These are phyloP conservation scores for Didymella lethalis DNA, from an alignment of 2,329 filamentous ascomycete species.

Conservation along the genomic window DNA sequence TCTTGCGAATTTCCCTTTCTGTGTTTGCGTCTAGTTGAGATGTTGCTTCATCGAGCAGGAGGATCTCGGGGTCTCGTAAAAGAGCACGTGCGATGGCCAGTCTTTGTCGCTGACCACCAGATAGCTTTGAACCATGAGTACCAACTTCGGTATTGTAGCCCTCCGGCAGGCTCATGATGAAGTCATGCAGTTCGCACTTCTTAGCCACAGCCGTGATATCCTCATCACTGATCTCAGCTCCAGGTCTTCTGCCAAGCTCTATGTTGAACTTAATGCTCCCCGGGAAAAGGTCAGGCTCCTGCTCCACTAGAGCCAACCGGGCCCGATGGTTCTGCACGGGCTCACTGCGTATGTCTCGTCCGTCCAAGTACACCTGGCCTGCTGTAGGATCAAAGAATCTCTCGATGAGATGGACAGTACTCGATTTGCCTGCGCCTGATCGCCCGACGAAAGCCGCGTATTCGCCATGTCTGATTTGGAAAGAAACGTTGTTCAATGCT, in stretches of 20 bases:
- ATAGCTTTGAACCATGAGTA: conserved; percentile 53
- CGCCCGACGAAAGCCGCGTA: conserved; percentile 55
- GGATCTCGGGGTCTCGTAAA: conserved; percentile 55
- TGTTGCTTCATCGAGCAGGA: conserved; percentile 58
- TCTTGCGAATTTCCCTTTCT: conserved; percentile 54
- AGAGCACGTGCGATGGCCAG: conserved; percentile 58
- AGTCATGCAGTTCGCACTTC: conserved; percentile 57
- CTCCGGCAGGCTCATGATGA: conserved; percentile 57
- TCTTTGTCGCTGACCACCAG: conserved; percentile 57
- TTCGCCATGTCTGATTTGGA: conserved; percentile 50
- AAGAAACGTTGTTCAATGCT: conserved; percentile 50
- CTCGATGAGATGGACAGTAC: conserved; percentile 57
- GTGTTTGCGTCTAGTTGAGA: conserved; percentile 57
- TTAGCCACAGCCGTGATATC: conserved; percentile 49
- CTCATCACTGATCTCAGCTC: conserved; percentile 32
- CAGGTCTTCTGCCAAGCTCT: conserved; percentile 49
- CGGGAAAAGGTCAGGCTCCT: conserved; percentile 57
- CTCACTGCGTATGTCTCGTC: conserved; percentile 51
- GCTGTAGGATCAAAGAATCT: conserved; percentile 55
- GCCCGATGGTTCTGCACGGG: conserved; percentile 50
- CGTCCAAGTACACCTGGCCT: conserved; percentile 53
- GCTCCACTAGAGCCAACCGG: conserved; percentile 53
- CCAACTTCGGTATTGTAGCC: conserved; percentile 58
- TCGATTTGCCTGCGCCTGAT: conserved; percentile 57
- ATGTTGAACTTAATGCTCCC: conserved; percentile 57